Conservation (phyloP, 768 basidiomycete species). For the Tephrocybe rancida region DNA sequence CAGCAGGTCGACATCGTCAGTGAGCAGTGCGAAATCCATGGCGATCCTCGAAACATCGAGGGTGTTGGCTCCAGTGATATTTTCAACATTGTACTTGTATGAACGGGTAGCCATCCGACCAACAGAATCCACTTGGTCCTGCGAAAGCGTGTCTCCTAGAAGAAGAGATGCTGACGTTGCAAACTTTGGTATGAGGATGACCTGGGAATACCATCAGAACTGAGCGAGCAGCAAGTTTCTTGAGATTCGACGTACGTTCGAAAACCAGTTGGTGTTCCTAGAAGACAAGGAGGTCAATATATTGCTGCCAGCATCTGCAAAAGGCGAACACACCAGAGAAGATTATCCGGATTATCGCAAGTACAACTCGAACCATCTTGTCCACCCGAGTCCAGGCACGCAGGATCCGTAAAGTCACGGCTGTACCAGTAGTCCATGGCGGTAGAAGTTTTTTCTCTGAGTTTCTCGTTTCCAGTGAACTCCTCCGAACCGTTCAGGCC, state of each 20-base stretch:
- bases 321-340: conserved; percentile 27
- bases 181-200: conserved; percentile 52
- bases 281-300: not conserved
- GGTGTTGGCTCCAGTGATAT: conserved; percentile 56
- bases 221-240: not conserved
- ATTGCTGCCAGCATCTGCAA: not conserved
- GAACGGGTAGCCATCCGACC: conserved; percentile 43
- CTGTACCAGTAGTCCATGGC: conserved; percentile 57
- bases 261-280: conserved; percentile 60
- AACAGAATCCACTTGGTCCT: conserved; percentile 35
- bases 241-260: conserved; percentile 35
- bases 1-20: conserved; percentile 44
- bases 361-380: conserved; percentile 38
- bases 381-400: conserved; percentile 50
- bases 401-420: conserved; percentile 47
- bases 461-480: conserved; percentile 33
- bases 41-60: conserved; percentile 64
- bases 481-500: conserved; percentile 40
- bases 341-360: conserved; percentile 43
- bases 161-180: conserved; percentile 53
- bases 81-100: conserved; percentile 43
- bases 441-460: conserved; percentile 32
- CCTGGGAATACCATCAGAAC: conserved; percentile 25
- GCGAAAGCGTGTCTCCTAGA: conserved; percentile 36
- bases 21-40: conserved; percentile 52